These are phyloP conservation scores for Alternaria brassicae DNA, from an alignment of 2,329 filamentous ascomycete genomes.

Conservation along the genomic window DNA sequence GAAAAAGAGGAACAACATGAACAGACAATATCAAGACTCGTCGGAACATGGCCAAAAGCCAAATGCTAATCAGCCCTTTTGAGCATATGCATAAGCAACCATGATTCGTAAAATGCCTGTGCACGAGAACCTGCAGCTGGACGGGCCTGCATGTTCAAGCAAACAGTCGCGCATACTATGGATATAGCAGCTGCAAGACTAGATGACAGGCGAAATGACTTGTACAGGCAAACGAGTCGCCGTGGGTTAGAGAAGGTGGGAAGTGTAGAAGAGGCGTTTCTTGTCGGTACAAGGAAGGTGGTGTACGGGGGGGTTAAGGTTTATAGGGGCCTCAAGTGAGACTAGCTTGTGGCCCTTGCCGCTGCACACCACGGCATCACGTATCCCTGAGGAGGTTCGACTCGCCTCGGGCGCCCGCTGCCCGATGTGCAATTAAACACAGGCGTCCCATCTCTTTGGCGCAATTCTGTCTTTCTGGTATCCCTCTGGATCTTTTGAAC, in stretches of 20 bases:
- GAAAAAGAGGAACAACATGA: neutral
- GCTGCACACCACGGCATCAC: slow-evolving; percentile 3
- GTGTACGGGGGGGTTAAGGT: slow-evolving; percentile 5
- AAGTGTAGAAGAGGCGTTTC: neutral
- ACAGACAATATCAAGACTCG: neutral
- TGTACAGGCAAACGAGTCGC: neutral
- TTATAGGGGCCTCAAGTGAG: neutral
- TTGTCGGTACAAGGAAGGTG: neutral
- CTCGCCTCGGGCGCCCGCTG: slow-evolving; percentile 8
- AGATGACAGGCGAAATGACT: neutral
- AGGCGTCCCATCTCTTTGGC: slow-evolving; percentile 9
- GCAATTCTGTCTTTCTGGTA: neutral
- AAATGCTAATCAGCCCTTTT: neutral
- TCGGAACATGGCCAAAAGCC: neutral
- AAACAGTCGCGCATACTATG: neutral
- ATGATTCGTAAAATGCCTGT: slow-evolving; percentile 1
- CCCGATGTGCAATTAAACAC: slow-evolving; percentile 17
- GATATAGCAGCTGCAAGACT: neutral
- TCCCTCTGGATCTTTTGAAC: neutral
- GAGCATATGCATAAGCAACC: neutral
- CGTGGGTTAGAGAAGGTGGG: neutral
- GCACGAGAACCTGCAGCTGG: slow-evolving; percentile 5
- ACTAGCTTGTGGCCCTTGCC: slow-evolving; percentile 12
- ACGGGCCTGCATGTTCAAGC: slow-evolving; percentile 1
- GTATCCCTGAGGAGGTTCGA: slow-evolving; percentile 9